Base-by-base conservation (phyloP, 441 rosid species). In the Jatropha podagrica region DNA sequence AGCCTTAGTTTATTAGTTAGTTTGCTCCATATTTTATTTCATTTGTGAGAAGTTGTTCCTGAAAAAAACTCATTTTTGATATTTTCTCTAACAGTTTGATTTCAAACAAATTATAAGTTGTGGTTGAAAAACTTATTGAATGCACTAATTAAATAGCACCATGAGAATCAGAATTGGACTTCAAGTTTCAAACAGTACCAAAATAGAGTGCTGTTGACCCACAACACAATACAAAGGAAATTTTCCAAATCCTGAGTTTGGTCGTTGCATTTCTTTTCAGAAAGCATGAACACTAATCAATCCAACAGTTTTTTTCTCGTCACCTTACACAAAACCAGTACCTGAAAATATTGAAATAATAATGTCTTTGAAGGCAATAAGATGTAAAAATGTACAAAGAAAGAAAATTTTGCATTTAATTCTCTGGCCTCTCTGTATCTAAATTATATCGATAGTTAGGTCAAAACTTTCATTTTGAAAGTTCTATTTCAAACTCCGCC, bases 321-420 rank as follows among this genome's bases (percentile, higher is more conserved):
- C 73, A 70, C 37, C 32, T 55, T 55, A 44, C 73, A 55, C 38
- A 55, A 7, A 70, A 32, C 60, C 32, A 32, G 60, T 42, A 44
- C 48, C 61, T 69, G 27, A 69, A 68, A 11, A 70, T 70, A 70
- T 56, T 56, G 49, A 40, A 60, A 70, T 70, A 41, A 63, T 65
- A n/a, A 73, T 73, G 7, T 49, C 13, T 73, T 54, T n/a, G n/a
- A 54, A 7, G 51, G 40, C 27, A 63, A 63, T n/a, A 49, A 32
- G 5, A 59, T 44, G 75, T 59, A 48, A 62, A 73, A 17, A 4
- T 32, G 46, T 62, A 13, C 26, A 40, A 23, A 13, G 10, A 5
- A 52, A 61, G 46, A 72, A 72, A 61, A 26, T 68, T 66, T 55
- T 63, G 62, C 49, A 65, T 72, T 69, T 5, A 69, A 20, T 4